Conservation (phyloP, 495 filamentous ascomycete species). For the Aspergillus affinis region DNA sequence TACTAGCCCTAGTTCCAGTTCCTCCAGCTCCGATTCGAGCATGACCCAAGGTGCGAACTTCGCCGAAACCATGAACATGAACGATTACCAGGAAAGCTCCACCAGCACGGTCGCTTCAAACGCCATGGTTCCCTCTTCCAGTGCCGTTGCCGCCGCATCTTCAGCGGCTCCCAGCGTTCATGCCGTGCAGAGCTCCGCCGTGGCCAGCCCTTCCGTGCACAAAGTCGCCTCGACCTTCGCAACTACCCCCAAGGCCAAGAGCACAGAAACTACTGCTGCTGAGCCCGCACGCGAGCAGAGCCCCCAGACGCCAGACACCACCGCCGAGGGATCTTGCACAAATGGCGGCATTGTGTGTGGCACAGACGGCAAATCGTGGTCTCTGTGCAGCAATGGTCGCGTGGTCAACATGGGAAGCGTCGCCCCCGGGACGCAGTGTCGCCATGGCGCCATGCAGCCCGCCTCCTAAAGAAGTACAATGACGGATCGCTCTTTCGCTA, state of each 20-base stretch:
- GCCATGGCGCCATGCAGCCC: conserved; percentile 23
- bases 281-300: background rate
- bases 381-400: conserved; percentile 33
- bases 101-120: background rate
- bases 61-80: no score
- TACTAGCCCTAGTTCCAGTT: conserved; percentile 5
- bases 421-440: conserved; percentile 40
- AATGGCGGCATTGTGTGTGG: conserved; percentile 39
- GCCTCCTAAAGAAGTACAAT: background rate
- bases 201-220: background rate
- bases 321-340: conserved; percentile 22
- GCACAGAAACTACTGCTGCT: no score
- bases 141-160: background rate
- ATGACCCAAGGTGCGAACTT: no score
- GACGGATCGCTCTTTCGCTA: background rate
- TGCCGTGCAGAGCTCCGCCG: background rate
- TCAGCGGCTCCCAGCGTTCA: background rate
- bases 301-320: conserved; percentile 12
- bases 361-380: conserved; percentile 37
- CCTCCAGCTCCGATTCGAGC: background rate
- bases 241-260: background rate
- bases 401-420: conserved; percentile 43
- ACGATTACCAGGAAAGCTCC: no score
- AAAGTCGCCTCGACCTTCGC: conserved; percentile 6
- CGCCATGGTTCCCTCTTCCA: background rate